Percentiles rank a stretch among this genome's conserved stretches.
These are phyloP conservation scores for Linaria vulgaris DNA, from an alignment of 257 asterid genomes.

Conservation along the genomic window DNA sequence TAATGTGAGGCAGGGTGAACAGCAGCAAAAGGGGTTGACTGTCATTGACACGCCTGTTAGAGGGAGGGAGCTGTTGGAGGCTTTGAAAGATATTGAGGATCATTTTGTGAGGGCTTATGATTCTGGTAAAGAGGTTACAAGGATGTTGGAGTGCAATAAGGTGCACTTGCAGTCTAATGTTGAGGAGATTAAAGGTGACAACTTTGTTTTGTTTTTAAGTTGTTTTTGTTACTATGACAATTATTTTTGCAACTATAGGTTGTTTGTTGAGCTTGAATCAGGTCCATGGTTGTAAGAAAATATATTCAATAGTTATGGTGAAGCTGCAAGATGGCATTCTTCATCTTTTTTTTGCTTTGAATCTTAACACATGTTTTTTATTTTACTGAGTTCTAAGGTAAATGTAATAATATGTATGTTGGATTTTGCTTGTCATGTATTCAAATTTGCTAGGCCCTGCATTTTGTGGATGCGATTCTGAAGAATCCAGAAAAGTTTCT, in stretches of 20 bases:
- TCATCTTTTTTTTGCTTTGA: no score
- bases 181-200: slow-evolving; percentile 77
- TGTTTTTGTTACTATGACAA: neutral
- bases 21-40: slow-evolving; percentile 47
- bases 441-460: neutral
- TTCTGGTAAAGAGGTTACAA: slow-evolving; percentile 85
- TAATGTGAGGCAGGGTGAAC: slow-evolving; percentile 29
- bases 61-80: slow-evolving; percentile 90
- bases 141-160: slow-evolving; percentile 87
- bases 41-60: slow-evolving; percentile 70
- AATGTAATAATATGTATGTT: neutral
- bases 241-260: neutral
- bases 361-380: neutral
- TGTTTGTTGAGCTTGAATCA: neutral
- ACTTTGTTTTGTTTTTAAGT: neutral
- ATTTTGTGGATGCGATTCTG: slow-evolving; percentile 39
- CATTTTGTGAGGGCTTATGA: slow-evolving; percentile 78
- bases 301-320: no score
- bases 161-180: slow-evolving; percentile 78
- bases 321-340: no score
- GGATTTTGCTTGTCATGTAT: neutral
- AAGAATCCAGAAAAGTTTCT: slow-evolving; percentile 19
- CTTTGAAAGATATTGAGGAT: slow-evolving; percentile 78
- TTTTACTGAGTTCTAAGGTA: neutral
- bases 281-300: neutral